A percentile compares a stretch with the other conserved stretches of the same genome.
Conservation (phyloP, 768 basidiomycete genomes). For the Rubroboletus pulcherrimus region DNA sequence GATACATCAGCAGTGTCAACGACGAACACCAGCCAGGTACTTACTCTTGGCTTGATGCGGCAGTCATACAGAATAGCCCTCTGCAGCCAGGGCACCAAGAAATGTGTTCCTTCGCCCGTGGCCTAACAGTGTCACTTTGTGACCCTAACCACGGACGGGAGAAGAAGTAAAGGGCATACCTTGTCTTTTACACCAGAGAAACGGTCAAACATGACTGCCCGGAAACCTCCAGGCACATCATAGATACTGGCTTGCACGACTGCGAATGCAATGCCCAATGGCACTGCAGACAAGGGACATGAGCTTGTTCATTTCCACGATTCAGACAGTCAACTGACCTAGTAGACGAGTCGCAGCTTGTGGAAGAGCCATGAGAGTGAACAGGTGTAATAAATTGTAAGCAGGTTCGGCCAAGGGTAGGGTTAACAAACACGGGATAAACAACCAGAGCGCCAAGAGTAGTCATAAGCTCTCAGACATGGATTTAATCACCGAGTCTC, state of each 20-base stretch:
- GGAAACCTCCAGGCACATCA: constrained; percentile 86
- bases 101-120: constrained; percentile 90
- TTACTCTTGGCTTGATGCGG: constrained; percentile 90
- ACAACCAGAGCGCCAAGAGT: constrained; percentile 9
- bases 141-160: too few species aligned
- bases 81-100: constrained; percentile 94
- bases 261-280: constrained; percentile 40
- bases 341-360: constrained; percentile 47
- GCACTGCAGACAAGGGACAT: constrained; percentile 20
- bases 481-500: constrained; percentile 37
- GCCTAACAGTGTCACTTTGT: constrained; percentile 48
- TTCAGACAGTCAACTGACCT: constrained; percentile 32
- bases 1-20: constrained; percentile 1
- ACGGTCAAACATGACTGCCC: constrained; percentile 97
- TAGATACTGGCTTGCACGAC: constrained; percentile 51
- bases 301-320: constrained; percentile 4
- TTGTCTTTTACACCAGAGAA: constrained; percentile 86
- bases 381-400: background rate
- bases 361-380: constrained; percentile 45
- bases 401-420: background rate
- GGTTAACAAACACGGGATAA: constrained; percentile 24
- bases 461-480: background rate
- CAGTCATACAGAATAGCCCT: constrained; percentile 96
- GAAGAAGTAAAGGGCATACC: constrained; percentile 40
- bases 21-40: constrained; percentile 22